A percentile compares a stretch with the other conserved stretches of the same genome.
These are phyloP conservation scores for Cyathus pygmaeus DNA, from an alignment of 1,284 basidiomycete species.

Conservation along the genomic window DNA sequence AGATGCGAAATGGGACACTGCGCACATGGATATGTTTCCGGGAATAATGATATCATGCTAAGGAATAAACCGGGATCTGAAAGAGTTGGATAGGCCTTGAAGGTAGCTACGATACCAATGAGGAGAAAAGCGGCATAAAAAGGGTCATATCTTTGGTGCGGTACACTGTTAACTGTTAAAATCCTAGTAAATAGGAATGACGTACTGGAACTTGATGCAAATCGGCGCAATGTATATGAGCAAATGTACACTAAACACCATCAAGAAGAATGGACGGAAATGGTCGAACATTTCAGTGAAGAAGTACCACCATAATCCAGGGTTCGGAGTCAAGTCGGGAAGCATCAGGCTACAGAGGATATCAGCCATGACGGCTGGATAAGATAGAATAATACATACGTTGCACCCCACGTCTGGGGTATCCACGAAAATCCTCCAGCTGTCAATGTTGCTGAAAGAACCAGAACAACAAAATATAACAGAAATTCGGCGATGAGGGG, in stretches of 20 bases:
- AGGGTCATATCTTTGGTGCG: constrained; percentile 77
- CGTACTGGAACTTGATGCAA: constrained; percentile 87
- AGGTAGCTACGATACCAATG: constrained; percentile 81
- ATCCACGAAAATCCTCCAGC: constrained; percentile 76
- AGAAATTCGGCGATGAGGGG: constrained; percentile 60
- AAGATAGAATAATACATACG: constrained; percentile 60
- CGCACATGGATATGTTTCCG: constrained; percentile 86
- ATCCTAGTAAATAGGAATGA: constrained; percentile 9
- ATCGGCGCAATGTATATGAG: constrained; percentile 87
- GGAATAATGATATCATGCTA: constrained; percentile 83
- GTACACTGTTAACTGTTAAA: background rate
- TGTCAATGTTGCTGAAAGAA: constrained; percentile 59
- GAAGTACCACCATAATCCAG: constrained; percentile 99
- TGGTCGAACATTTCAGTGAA: constrained; percentile 99
- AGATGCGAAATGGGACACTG: constrained; percentile 14
- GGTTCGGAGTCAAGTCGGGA: constrained; percentile 91
- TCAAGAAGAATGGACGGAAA: constrained; percentile 94
- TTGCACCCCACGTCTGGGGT: constrained; percentile 83
- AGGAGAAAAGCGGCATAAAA: constrained; percentile 85
- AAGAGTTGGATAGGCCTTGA: constrained; percentile 94
- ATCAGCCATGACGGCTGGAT: background rate
- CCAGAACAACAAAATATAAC: constrained; percentile 60
- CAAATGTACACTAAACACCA: constrained; percentile 95
- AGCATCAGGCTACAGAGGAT: constrained; percentile 65
- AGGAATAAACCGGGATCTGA: constrained; percentile 90